phyloP scores from a whole-genome alignment of 225 moss, liverwort and hornwort genomes.

The Pleurozium schreberi region DNA sequence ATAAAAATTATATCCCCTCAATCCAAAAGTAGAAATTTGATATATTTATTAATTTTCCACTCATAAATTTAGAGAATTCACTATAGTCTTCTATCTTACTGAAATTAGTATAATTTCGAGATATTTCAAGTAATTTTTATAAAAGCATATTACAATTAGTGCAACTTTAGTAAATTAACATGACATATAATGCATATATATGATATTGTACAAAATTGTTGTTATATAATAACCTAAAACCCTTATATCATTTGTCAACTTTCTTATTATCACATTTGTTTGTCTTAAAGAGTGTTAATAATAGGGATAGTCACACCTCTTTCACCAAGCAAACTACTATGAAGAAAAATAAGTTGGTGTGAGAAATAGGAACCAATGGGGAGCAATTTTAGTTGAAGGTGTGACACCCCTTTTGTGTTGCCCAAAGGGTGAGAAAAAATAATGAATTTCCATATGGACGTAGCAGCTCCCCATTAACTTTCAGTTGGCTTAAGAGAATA shows the following conservation, averaged over 20 bases:
- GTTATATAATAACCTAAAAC: not conserved
- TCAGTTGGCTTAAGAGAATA: no score
- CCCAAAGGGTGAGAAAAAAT: no score
- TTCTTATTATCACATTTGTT: not conserved
- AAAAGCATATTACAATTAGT: not conserved
- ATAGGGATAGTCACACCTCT: no score
- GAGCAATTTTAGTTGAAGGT: no score
- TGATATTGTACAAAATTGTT: not conserved
- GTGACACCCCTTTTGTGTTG: no score
- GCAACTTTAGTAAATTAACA: not conserved
- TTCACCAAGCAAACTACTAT: no score
- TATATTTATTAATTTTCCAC: not conserved
- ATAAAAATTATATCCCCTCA: not conserved
- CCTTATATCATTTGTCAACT: not conserved
- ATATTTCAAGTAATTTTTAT: not conserved
- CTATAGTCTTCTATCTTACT: not conserved
- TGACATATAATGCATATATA: not conserved
- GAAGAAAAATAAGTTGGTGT: no score
- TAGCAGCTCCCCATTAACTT: no score
- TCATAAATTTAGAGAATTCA: not conserved
- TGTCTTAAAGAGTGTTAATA: not conserved
- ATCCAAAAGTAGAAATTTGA: not conserved
- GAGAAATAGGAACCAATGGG: no score
- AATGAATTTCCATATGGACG: no score
- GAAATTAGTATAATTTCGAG: not conserved